A percentile compares a stretch with the other conserved stretches of the same genome.
phyloP scores from a whole-genome alignment of 305 asterid species.

The Stenogyne calaminthoides region DNA sequence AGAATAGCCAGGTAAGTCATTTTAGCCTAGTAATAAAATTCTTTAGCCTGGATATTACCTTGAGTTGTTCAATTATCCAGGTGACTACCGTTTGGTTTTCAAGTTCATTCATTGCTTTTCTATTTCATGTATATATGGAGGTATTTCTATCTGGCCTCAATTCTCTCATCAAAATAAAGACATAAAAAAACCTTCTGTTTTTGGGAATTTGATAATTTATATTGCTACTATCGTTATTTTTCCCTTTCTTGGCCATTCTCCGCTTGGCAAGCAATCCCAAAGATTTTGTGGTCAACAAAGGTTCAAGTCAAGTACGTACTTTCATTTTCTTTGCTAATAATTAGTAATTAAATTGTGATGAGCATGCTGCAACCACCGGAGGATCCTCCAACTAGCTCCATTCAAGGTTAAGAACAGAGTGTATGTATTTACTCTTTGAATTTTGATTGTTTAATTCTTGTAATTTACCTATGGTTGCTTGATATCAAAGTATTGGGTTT shows the following conservation, averaged over 20 bases:
- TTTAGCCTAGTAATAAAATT: conserved; percentile 40
- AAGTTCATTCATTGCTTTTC: conserved; percentile 49
- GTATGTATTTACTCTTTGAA: conserved; percentile 56
- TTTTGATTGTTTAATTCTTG: conserved; percentile 30
- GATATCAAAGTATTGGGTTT: conserved; percentile 49
- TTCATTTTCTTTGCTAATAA: conserved; percentile 49
- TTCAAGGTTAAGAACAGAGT: conserved; percentile 55
- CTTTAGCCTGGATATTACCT: conserved; percentile 44
- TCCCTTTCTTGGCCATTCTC: conserved; percentile 58
- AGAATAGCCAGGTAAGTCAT: conserved; percentile 99
- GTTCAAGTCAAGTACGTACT: conserved; percentile 90
- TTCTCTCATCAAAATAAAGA: conserved; percentile 33
- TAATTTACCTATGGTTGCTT: conserved; percentile 38
- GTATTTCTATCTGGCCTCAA: conserved; percentile 37
- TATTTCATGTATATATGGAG: conserved; percentile 35
- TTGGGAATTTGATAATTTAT: conserved; percentile 14
- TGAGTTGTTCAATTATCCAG: conserved; percentile 56
- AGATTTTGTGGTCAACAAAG: conserved; percentile 71
- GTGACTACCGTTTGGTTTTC: conserved; percentile 51
- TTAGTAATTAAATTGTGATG: conserved; percentile 55
- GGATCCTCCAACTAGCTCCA: conserved; percentile 54
- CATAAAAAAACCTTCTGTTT: conserved; percentile 18
- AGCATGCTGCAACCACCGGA: conserved; percentile 74
- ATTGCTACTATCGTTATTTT: conserved; percentile 43
- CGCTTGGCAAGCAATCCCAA: conserved; percentile 83